Evolutionary conservation across 225 moss, liverwort and hornwort genomes (phyloP), one percentile per base, ranked within the genome.

Genomic region (Polytrichum commune): DNA sequence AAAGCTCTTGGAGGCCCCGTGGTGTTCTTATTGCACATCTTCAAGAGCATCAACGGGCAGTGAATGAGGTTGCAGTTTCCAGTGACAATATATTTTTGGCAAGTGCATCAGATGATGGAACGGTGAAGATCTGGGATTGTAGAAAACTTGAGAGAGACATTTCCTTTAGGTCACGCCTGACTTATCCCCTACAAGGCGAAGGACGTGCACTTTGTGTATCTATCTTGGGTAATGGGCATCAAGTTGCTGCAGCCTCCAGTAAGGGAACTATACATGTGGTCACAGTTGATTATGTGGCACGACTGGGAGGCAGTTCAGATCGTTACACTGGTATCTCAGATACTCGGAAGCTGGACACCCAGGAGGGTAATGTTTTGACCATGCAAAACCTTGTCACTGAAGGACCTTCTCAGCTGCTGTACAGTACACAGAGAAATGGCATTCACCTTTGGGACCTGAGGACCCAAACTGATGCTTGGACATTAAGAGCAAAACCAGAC

Each of bases 51-150:
- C 95, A 95, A 79, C 90, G 87, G 66, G 90, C 98, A 56, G 98
- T 98, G 68, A 98, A 98, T 71, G 88, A 98, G 80, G 86, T 98
- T 35, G 93, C 98, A 55, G 95, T 98, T 28, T 91, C 98, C 19
- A 90, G 84, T 90, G 95, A 98, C 72, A 90, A 90, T 28, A 79
- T 84, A 55, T 93, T 95, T 75, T 83, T 98, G 70, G 92, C 93
- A 27, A 98, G 95, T 82, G 98, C 91, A 65, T 95, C 98, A 67
- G 98, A 98, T 87, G 98, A 98, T 76, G 98, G 98, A 60, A 95
- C 91, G 6, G 98, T 98, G 35, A 98, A 95, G 74, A 89, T 98
- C 64, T 98, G 98, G 98, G 98, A 98, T 67, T 95, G 91, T 71
- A 84, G 98, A 54, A 90, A 95, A 60, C 70, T 98, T 64, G 98